Conservation (phyloP, 2,329 filamentous ascomycete species). For the Fonsecaea erecta region DNA sequence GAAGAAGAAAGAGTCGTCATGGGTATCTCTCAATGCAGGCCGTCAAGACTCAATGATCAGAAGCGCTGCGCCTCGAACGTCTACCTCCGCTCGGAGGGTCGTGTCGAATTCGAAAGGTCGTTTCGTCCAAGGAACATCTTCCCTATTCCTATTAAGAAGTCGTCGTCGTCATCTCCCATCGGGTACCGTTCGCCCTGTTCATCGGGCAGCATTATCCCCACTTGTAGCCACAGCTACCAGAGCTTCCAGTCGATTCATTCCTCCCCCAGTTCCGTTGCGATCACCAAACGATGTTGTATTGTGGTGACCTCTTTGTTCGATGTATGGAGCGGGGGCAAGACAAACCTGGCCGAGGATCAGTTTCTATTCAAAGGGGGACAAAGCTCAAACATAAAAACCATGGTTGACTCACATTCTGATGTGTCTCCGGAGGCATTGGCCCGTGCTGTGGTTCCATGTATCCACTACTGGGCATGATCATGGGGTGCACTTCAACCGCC, state of each 20-base stretch:
- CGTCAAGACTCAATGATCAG: conserved; percentile 29
- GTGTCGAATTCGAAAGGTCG: conserved; percentile 13
- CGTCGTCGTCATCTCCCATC: conserved; percentile 6
- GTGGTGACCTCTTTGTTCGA: conserved; percentile 21
- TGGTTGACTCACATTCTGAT: conserved; percentile 48
- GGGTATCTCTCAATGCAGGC: conserved; percentile 34
- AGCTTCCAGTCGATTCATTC: conserved; percentile 56
- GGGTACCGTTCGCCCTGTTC: background rate
- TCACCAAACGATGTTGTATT: conserved; percentile 28
- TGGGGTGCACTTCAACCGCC: conserved; percentile 54
- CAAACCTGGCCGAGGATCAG: conserved; percentile 38
- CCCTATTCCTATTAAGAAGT: conserved; percentile 1
- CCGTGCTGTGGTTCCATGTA: conserved; percentile 52
- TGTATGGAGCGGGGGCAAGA: conserved; percentile 32
- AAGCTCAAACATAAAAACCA: background rate
- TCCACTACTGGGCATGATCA: conserved; percentile 55
- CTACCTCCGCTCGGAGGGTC: conserved; percentile 21
- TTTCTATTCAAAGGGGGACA: conserved; percentile 39
- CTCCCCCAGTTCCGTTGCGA: conserved; percentile 40
- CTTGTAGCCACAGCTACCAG: conserved; percentile 57
- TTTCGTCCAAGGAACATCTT: background rate
- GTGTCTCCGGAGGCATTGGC: conserved; percentile 43
- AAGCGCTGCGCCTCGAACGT: conserved; percentile 27
- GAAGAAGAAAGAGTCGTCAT: conserved; percentile 23
- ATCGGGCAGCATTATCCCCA: conserved; percentile 45